A percentile compares a stretch with the other conserved stretches of the same genome.
Evolutionary conservation across 2,329 filamentous ascomycete genomes (phyloP).

Genomic region (Scedosporium dehoogii): DNA sequence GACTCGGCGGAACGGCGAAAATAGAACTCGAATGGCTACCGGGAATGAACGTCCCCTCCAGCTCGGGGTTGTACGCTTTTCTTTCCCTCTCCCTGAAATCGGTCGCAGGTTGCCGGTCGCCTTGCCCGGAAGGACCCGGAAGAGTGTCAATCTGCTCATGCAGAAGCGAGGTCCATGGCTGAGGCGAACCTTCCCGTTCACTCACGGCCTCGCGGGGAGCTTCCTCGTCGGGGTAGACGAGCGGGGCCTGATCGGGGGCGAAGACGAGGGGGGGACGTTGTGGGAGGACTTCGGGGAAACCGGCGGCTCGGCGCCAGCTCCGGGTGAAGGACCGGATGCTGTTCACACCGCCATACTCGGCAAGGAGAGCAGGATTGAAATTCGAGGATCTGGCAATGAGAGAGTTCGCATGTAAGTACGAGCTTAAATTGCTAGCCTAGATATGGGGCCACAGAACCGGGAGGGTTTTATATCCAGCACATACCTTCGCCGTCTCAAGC

Average conservation of each 20-base stretch:
- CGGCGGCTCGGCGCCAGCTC: slow-evolving; percentile 84
- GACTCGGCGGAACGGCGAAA: slow-evolving; percentile 47
- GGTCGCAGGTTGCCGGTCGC: slow-evolving; percentile 7
- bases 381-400: slow-evolving; percentile 36
- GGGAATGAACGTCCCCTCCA: slow-evolving; percentile 14
- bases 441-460: background rate
- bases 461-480: background rate
- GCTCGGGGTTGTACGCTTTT: slow-evolving; percentile 35
- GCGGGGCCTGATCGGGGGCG: slow-evolving; percentile 42
- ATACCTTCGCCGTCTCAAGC: slow-evolving; percentile 26
- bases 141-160: slow-evolving; percentile 39
- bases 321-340: slow-evolving; percentile 88
- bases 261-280: slow-evolving; percentile 66
- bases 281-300: slow-evolving; percentile 79
- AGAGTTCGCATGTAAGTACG: background rate
- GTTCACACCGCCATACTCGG: slow-evolving; percentile 80
- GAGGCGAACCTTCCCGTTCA: slow-evolving; percentile 25
- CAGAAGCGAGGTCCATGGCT: slow-evolving; percentile 33
- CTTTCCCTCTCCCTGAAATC: slow-evolving; percentile 36
- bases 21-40: slow-evolving; percentile 29
- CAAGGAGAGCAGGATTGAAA: slow-evolving; percentile 44
- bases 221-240: slow-evolving; percentile 16
- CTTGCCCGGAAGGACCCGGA: slow-evolving; percentile 11
- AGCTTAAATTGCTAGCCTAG: background rate
- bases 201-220: slow-evolving; percentile 18